Percentiles rank a stretch among this genome's conserved stretches.
Evolutionary conservation across 2,329 filamentous ascomycete genomes (phyloP).

Genomic region (Fusarium sublunatum): DNA sequence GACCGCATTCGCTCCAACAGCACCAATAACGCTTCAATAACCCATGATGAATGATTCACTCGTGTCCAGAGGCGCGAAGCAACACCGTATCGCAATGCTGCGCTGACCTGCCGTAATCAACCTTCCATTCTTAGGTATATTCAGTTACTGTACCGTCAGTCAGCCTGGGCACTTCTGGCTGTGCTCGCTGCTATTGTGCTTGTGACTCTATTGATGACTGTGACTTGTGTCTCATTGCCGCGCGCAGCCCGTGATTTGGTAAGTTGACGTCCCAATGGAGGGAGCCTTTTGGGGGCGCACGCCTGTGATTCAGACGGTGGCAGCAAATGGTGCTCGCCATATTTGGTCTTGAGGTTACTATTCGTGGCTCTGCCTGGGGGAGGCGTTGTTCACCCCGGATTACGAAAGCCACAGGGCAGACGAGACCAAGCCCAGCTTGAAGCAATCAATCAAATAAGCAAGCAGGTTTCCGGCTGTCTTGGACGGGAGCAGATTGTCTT

Average conservation of each 20-base stretch:
- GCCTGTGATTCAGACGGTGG: slow-evolving; percentile 26
- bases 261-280: slow-evolving; percentile 16
- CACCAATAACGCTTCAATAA: slow-evolving; percentile 24
- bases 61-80: slow-evolving; percentile 10
- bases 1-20: slow-evolving; percentile 22
- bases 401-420: slow-evolving; percentile 30
- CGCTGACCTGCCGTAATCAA: slow-evolving; percentile 35
- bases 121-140: background rate
- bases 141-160: background rate
- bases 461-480: slow-evolving; percentile 34
- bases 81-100: slow-evolving; percentile 16
- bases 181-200: slow-evolving; percentile 16
- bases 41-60: slow-evolving; percentile 30
- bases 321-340: slow-evolving; percentile 25
- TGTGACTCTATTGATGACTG: slow-evolving; percentile 36
- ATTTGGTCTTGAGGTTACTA: slow-evolving; percentile 26
- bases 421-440: slow-evolving; percentile 14
- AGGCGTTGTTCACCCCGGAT: slow-evolving; percentile 34
- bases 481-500: slow-evolving; percentile 35
- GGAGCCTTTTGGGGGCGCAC: slow-evolving; percentile 13
- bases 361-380: slow-evolving; percentile 19
- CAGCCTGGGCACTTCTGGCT: slow-evolving; percentile 27
- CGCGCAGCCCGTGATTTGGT: slow-evolving; percentile 31
- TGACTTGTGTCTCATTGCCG: slow-evolving; percentile 29
- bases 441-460: slow-evolving; percentile 14